phyloP scores from a whole-genome alignment of 2,329 filamentous ascomycete genomes.

The Talaromyces islandicus region DNA sequence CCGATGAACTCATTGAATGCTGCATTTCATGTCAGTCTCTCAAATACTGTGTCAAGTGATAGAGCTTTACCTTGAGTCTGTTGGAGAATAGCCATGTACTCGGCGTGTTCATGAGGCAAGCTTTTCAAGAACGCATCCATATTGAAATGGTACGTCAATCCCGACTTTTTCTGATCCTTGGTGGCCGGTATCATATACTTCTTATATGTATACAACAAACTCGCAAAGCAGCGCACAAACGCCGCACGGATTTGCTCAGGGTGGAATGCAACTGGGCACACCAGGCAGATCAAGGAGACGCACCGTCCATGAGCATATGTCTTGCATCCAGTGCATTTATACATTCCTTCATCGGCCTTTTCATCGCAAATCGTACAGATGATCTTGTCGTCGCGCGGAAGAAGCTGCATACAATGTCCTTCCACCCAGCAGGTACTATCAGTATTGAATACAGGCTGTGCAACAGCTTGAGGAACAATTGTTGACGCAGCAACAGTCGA shows the following conservation, averaged over 20 bases:
- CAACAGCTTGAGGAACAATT: constrained; percentile 40
- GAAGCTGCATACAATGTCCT: constrained; percentile 44
- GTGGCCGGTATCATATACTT: constrained; percentile 55
- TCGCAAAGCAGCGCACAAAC: constrained; percentile 64
- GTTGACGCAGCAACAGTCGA: constrained; percentile 47
- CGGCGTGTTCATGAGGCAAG: constrained; percentile 57
- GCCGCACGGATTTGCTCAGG: constrained; percentile 62
- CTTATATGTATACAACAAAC: constrained; percentile 63
- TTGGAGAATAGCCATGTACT: constrained; percentile 57
- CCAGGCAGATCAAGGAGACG: constrained; percentile 54
- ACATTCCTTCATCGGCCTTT: constrained; percentile 54
- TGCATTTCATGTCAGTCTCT: constrained; percentile 19
- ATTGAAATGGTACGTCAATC: constrained; percentile 59
- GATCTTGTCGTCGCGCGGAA: constrained; percentile 37
- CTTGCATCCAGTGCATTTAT: constrained; percentile 43
- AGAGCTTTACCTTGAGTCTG: constrained; percentile 55
- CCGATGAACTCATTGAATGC: constrained; percentile 61
- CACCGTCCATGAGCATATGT: constrained; percentile 54
- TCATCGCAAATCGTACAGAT: constrained; percentile 46
- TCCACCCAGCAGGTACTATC: constrained; percentile 42
- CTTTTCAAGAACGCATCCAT: constrained; percentile 61
- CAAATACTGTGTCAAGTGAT: background rate
- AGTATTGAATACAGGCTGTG: constrained; percentile 34
- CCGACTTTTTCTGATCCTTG: constrained; percentile 57
- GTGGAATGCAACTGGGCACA: constrained; percentile 62